These are phyloP conservation scores for Mycena galopus DNA, from an alignment of 768 basidiomycete species.

Conservation along the genomic window DNA sequence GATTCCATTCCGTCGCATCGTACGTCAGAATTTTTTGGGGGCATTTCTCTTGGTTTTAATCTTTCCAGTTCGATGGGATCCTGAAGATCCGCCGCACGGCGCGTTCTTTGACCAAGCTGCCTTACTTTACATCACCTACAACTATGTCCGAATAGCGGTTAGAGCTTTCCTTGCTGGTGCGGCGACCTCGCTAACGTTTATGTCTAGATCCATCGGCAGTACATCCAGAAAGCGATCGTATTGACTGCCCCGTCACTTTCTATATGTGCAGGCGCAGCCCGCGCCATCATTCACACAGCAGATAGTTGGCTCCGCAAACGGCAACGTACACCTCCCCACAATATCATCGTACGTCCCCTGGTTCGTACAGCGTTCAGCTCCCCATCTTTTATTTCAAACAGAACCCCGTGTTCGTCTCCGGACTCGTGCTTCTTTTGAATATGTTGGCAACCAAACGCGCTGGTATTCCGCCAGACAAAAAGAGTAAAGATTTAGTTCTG, in stretches of 20 bases:
- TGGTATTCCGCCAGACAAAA: not conserved
- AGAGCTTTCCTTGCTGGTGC: conserved; percentile 45
- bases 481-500: not conserved
- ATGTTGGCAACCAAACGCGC: conserved; percentile 7
- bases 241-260: conserved; percentile 4
- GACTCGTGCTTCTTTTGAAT: conserved; percentile 13
- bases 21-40: conserved; percentile 42
- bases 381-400: not conserved
- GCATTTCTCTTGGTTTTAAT: not conserved
- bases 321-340: not conserved
- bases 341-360: not conserved
- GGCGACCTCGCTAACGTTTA: conserved; percentile 39
- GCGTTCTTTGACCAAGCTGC: conserved; percentile 54
- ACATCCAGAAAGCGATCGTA: conserved; percentile 12
- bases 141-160: conserved; percentile 57
- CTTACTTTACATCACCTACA: conserved; percentile 53
- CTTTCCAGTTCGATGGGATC: conserved; percentile 37
- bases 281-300: conserved; percentile 8
- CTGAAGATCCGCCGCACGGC: conserved; percentile 36
- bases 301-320: conserved; percentile 14
- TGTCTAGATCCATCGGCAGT: conserved; percentile 43
- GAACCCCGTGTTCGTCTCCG: conserved; percentile 22
- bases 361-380: not conserved
- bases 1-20: conserved; percentile 69
- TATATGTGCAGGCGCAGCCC: conserved; percentile 22